These are phyloP conservation scores for Chlorella sp. DNA, from an alignment of 139 green algal genomes.

Conservation along the genomic window DNA sequence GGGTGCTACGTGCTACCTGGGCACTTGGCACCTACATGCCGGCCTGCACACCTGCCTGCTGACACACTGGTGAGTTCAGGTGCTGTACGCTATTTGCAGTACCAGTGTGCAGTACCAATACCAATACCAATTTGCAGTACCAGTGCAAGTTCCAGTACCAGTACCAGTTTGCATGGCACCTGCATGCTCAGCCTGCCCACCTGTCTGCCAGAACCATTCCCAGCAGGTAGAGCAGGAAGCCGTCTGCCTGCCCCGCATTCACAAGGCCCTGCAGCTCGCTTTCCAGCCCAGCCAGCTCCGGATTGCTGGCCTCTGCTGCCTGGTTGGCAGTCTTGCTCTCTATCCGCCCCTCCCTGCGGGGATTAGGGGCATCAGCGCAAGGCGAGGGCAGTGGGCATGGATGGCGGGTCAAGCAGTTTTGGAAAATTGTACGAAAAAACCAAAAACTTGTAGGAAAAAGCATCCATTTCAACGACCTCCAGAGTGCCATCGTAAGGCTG, in stretches of 20 bases:
- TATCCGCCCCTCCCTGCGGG: conserved; percentile 71
- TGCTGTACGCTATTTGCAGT: too few species aligned
- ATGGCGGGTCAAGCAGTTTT: too few species aligned
- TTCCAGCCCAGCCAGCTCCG: conserved; percentile 56
- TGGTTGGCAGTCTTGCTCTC: conserved; percentile 46
- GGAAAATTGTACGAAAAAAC: too few species aligned
- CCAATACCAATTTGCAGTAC: background rate
- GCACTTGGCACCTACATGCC: too few species aligned
- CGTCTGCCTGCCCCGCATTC: conserved; percentile 51
- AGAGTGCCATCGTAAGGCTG: background rate
- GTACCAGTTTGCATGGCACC: conserved; percentile 43
- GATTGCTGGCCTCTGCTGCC: conserved; percentile 60
- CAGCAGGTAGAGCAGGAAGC: conserved; percentile 78
- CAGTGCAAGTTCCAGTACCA: conserved; percentile 35
- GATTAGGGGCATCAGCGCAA: background rate
- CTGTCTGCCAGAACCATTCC: conserved; percentile 80
- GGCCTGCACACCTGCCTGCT: too few species aligned
- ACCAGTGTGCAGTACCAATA: too few species aligned
- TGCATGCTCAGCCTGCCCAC: conserved; percentile 48
- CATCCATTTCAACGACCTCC: too few species aligned
- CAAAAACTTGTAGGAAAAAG: too few species aligned
- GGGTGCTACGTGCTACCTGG: too few species aligned
- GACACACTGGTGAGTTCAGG: too few species aligned
- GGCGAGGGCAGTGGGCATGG: too few species aligned
- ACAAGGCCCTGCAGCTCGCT: conserved; percentile 32